These are phyloP conservation scores for Lactarius hengduanensis DNA, from an alignment of 768 basidiomycete genomes.

Conservation along the genomic window DNA sequence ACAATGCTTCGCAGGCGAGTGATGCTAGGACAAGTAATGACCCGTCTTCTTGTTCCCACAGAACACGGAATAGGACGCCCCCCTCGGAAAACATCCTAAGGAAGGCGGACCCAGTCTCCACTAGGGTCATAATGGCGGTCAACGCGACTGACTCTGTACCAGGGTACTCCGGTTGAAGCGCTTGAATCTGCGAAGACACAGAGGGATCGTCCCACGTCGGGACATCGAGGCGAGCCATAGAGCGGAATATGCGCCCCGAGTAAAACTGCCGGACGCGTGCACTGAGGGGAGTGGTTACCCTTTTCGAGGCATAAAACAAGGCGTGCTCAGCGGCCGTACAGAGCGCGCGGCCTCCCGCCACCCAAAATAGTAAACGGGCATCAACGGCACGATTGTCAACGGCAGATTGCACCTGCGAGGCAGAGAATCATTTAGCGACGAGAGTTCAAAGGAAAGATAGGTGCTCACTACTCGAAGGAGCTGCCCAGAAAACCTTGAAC, in stretches of 20 bases:
- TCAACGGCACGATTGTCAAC: constrained; percentile 25
- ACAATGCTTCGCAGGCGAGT: constrained; percentile 50
- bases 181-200: constrained; percentile 62
- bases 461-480: constrained; percentile 30
- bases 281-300: constrained; percentile 51
- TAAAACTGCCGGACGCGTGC: constrained; percentile 59
- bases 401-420: constrained; percentile 17
- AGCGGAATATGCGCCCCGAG: constrained; percentile 59
- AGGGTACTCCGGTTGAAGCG: constrained; percentile 37
- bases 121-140: constrained; percentile 49
- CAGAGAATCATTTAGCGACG: background rate
- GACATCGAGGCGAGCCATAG: constrained; percentile 69
- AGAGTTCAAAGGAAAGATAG: background rate
- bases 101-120: constrained; percentile 43
- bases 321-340: constrained; percentile 51
- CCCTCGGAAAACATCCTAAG: constrained; percentile 58
- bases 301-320: constrained; percentile 41
- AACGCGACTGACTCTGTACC: constrained; percentile 51
- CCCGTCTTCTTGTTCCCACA: constrained; percentile 63
- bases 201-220: constrained; percentile 71
- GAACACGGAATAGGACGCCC: constrained; percentile 55
- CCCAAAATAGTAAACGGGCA: constrained; percentile 15
- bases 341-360: constrained; percentile 49
- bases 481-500: constrained; percentile 18
- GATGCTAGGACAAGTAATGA: constrained; percentile 55